These are phyloP conservation scores for Trichoderma cornu-damae DNA, from an alignment of 2,329 filamentous ascomycete genomes.

Conservation along the genomic window DNA sequence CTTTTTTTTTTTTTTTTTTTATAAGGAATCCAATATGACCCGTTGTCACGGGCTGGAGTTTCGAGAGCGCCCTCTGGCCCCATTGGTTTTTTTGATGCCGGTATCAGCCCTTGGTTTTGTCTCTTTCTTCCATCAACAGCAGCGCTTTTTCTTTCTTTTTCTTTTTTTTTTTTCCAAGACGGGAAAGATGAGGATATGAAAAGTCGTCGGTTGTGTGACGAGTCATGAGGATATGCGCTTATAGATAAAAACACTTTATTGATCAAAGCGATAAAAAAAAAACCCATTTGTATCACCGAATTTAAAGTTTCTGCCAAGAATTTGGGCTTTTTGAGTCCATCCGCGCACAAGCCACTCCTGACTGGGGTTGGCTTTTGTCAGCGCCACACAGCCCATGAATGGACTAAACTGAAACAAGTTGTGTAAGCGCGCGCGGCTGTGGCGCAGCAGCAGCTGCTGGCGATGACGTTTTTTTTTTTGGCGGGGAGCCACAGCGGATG, in stretches of 20 bases:
- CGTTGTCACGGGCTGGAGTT: not conserved
- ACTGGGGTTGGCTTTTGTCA: not conserved
- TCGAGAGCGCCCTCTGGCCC: no score
- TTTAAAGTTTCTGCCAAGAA: no score
- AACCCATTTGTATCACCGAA: no score
- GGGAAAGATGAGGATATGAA: not conserved
- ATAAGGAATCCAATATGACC: not conserved
- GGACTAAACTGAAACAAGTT: no score
- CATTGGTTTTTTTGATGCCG: not conserved
- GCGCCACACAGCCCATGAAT: not conserved
- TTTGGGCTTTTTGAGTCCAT: no score
- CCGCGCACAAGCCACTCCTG: not conserved
- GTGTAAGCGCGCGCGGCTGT: constrained; percentile 12
- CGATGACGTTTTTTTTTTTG: constrained; percentile 19
- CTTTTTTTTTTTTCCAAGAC: no score
- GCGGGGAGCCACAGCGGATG: constrained; percentile 6
- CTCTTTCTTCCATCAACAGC: not conserved
- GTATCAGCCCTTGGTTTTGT: not conserved
- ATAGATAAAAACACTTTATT: not conserved
- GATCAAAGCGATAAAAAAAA: no score
- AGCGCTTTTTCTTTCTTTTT: not conserved
- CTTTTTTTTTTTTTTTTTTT: not conserved
- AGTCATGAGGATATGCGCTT: not conserved
- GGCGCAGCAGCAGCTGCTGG: constrained; percentile 15
- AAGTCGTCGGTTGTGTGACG: not conserved